Conservation (phyloP, 192 early-diverging fungal genomes). For the Mortierella hygrophila region DNA sequence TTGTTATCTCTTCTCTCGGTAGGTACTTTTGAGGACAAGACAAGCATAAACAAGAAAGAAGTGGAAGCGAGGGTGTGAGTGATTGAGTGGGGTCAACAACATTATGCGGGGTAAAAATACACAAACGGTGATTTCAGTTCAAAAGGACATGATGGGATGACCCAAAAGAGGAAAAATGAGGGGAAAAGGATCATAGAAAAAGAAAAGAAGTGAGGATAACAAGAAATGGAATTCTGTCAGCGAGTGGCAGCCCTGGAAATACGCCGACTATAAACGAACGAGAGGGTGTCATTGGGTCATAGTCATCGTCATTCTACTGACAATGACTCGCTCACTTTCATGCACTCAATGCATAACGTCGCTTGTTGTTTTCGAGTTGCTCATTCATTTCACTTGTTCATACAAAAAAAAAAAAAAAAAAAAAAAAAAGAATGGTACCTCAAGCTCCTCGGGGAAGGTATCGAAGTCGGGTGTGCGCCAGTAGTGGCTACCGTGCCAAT, state of each 20-base stretch:
- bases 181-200: neutral
- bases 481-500: conserved; percentile 14
- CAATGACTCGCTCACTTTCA: neutral
- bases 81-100: neutral
- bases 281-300: no score
- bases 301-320: no score
- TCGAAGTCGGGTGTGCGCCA: conserved; percentile 24
- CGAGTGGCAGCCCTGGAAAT: no score
- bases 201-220: neutral
- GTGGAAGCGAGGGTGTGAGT: neutral
- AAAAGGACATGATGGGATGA: neutral
- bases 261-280: no score
- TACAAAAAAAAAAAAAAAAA: neutral
- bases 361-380: neutral
- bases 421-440: conserved; percentile 11
- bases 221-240: neutral
- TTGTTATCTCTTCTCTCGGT: conserved; percentile 25
- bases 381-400: neutral
- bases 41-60: neutral
- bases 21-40: conserved; percentile 24
- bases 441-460: conserved; percentile 28
- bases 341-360: neutral
- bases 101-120: neutral
- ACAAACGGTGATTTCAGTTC: neutral
- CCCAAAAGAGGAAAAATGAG: conserved; percentile 1